Percentiles rank a stretch among this genome's conserved stretches.
phyloP scores from a whole-genome alignment of 495 filamentous ascomycete species.

The Aspergillus ostianus region DNA sequence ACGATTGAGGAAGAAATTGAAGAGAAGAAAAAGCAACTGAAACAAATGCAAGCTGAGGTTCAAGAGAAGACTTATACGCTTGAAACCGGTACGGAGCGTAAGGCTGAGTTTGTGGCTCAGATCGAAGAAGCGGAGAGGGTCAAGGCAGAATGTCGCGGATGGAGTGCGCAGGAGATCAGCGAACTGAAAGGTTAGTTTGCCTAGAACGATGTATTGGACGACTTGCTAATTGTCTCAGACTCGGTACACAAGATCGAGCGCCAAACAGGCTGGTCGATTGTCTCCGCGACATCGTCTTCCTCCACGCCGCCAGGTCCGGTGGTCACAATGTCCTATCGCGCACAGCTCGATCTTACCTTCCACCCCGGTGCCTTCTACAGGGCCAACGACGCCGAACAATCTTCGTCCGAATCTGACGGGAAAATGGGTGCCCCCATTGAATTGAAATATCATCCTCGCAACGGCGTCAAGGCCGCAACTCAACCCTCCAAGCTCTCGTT shows the following conservation, averaged over 20 bases:
- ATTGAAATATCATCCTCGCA: conserved; percentile 22
- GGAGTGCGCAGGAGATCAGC: conserved; percentile 76
- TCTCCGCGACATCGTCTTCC: conserved; percentile 52
- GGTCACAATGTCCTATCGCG: conserved; percentile 75
- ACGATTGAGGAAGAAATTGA: conserved; percentile 64
- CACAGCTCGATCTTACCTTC: conserved; percentile 75
- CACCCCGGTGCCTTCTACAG: conserved; percentile 59
- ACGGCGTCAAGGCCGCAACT: conserved; percentile 12
- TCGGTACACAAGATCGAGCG: conserved; percentile 67
- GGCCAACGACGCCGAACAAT: conserved; percentile 10
- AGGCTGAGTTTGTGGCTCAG: conserved; percentile 64
- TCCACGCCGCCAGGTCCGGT: conserved; percentile 40
- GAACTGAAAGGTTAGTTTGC: conserved; percentile 62
- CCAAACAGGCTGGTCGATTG: conserved; percentile 73
- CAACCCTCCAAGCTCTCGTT: conserved; percentile 25
- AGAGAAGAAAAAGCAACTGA: conserved; percentile 62
- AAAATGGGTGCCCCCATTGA: conserved; percentile 26
- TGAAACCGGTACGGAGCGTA: conserved; percentile 57
- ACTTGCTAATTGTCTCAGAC: conserved; percentile 40
- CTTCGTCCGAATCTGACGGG: conserved; percentile 10
- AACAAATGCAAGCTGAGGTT: conserved; percentile 60
- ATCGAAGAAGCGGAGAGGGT: conserved; percentile 83
- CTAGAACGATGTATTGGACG: neutral
- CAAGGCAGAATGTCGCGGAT: conserved; percentile 83
- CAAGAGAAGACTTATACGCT: conserved; percentile 61